Conservation (phyloP, 495 filamentous ascomycete species). For the Neurospora tetraspora region DNA sequence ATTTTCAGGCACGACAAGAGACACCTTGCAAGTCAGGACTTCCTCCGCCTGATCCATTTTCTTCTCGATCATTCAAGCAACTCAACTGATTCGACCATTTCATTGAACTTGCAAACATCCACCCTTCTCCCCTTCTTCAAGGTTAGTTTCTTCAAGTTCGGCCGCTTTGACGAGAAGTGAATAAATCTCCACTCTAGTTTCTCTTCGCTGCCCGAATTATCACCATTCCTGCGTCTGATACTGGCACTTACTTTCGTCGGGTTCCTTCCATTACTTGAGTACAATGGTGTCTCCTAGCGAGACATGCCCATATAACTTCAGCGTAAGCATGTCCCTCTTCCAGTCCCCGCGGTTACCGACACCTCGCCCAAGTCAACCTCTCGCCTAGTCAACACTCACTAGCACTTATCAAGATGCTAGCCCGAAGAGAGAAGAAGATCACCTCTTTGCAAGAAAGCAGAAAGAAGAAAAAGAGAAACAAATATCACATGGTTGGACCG, state of each 20-base stretch:
- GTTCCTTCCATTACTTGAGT: neutral
- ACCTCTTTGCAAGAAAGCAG: neutral
- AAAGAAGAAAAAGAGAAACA: neutral
- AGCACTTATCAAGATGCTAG: neutral
- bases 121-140: neutral
- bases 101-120: neutral
- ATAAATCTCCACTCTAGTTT: neutral
- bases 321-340: neutral
- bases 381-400: neutral
- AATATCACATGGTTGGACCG: neutral
- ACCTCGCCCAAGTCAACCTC: neutral
- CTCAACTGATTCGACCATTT: neutral
- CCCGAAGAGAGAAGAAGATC: neutral
- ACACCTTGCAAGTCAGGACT: neutral
- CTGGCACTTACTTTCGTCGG: neutral
- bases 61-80: neutral
- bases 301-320: neutral
- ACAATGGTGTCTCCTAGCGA: neutral
- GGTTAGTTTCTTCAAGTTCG: neutral
- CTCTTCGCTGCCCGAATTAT: neutral
- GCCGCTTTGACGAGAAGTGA: neutral
- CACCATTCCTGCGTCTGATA: neutral
- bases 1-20: neutral
- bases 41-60: neutral
- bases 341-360: neutral